Conservation (phyloP, 768 basidiomycete species). For the Pleurotus giganteus region DNA sequence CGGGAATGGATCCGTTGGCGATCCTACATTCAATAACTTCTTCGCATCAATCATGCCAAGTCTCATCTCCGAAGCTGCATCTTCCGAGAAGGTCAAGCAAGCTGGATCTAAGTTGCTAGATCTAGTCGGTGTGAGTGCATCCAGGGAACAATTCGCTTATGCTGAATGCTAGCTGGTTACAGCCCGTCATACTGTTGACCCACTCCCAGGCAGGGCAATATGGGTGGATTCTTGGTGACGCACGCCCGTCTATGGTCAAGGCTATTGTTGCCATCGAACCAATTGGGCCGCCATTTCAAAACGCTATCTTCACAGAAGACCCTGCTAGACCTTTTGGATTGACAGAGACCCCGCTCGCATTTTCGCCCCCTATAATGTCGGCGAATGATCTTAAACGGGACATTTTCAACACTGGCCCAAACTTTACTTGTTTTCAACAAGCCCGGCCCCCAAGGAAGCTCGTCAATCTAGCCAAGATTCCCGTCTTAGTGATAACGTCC, state of each 20-base stretch:
- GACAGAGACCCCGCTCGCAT: conserved; percentile 45
- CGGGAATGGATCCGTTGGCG: conserved; percentile 46
- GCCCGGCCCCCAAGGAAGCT: conserved; percentile 38
- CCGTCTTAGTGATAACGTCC: conserved; percentile 46
- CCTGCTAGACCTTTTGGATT: conserved; percentile 44
- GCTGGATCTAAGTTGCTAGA: conserved; percentile 45
- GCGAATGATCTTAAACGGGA: conserved; percentile 32
- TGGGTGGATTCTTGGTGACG: conserved; percentile 49
- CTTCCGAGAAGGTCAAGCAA: conserved; percentile 35
- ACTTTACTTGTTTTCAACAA: conserved; percentile 43
- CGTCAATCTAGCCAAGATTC: conserved; percentile 39
- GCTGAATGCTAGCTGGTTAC: neutral
- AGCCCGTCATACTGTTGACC: conserved; percentile 47
- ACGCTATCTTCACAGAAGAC: conserved; percentile 33
- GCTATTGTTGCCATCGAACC: conserved; percentile 51
- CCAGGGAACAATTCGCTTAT: neutral
- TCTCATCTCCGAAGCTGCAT: conserved; percentile 32
- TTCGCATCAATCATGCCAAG: conserved; percentile 41
- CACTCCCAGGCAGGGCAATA: conserved; percentile 50
- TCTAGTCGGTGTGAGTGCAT: conserved; percentile 43
- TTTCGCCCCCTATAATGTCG: conserved; percentile 38
- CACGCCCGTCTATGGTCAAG: conserved; percentile 40
- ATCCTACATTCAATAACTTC: conserved; percentile 42
- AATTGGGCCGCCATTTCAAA: conserved; percentile 46
- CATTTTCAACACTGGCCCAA: conserved; percentile 23